Conservation (phyloP, 768 basidiomycete species). For the Saitozyma sp. region DNA sequence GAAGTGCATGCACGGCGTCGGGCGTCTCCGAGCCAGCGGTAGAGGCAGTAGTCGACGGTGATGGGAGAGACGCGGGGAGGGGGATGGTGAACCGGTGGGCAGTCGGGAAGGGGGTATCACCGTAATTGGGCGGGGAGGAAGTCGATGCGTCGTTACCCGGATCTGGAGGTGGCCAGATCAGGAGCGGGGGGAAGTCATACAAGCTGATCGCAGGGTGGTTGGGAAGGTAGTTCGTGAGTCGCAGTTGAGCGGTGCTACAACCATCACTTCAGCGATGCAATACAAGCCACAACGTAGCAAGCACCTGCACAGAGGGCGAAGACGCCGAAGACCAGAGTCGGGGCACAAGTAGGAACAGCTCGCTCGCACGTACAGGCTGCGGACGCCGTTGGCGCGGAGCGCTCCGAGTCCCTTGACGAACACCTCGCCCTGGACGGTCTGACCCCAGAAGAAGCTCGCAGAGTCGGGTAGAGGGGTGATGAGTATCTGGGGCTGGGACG, state of each 20-base stretch:
- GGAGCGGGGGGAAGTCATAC: constrained; percentile 17
- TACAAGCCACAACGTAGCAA: neutral
- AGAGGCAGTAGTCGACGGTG: constrained; percentile 1
- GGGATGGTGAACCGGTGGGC: constrained; percentile 39
- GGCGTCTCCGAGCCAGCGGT: neutral
- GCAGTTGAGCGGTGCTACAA: constrained; percentile 30
- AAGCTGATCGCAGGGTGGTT: constrained; percentile 23
- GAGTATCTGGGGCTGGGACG: constrained; percentile 45
- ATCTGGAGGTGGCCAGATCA: constrained; percentile 26
- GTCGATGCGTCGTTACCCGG: constrained; percentile 12
- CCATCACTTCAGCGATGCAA: neutral
- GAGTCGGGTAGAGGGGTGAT: constrained; percentile 45
- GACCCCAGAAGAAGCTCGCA: constrained; percentile 46
- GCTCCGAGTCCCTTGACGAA: constrained; percentile 49
- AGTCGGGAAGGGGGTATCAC: constrained; percentile 24
- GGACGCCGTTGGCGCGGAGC: constrained; percentile 19
- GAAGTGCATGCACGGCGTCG: constrained; percentile 16
- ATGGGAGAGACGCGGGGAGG: constrained; percentile 16
- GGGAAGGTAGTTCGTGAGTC: constrained; percentile 33
- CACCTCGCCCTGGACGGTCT: constrained; percentile 45
- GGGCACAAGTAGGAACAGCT: too few species aligned
- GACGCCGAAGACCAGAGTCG: too few species aligned
- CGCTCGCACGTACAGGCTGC: constrained; percentile 19
- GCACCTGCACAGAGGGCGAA: neutral
- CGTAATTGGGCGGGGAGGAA: constrained; percentile 4